phyloP scores from a whole-genome alignment of 2,329 filamentous ascomycete species.

The Aspergillus floridensis region DNA sequence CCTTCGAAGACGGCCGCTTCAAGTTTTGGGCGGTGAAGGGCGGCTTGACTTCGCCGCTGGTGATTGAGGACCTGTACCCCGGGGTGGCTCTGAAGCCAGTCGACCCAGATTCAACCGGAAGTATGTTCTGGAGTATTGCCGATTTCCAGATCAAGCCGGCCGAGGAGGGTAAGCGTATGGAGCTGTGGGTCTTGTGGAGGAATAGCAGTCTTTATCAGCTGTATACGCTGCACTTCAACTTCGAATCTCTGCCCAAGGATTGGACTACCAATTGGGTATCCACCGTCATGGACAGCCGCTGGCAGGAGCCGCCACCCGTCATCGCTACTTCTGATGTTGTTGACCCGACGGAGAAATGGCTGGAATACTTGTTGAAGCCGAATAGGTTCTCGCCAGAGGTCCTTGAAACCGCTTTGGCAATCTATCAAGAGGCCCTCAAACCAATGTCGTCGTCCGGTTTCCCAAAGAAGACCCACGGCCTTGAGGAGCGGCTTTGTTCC shows the following conservation, averaged over 20 bases:
- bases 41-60: slow-evolving; percentile 54
- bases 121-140: slow-evolving; percentile 74
- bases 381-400: slow-evolving; percentile 77
- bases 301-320: slow-evolving; percentile 53
- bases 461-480: slow-evolving; percentile 50
- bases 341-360: slow-evolving; percentile 79
- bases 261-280: slow-evolving; percentile 71
- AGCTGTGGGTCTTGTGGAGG: slow-evolving; percentile 78
- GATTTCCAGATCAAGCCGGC: slow-evolving; percentile 66
- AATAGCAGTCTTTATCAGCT: slow-evolving; percentile 77
- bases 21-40: slow-evolving; percentile 84
- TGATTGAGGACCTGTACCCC: slow-evolving; percentile 70
- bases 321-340: slow-evolving; percentile 64
- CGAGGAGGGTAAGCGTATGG: slow-evolving; percentile 54
- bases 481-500: slow-evolving; percentile 74
- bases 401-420: slow-evolving; percentile 76
- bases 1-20: slow-evolving; percentile 82
- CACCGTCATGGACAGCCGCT: slow-evolving; percentile 60
- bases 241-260: slow-evolving; percentile 59
- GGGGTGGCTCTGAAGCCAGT: slow-evolving; percentile 63
- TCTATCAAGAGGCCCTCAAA: slow-evolving; percentile 69
- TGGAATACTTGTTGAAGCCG: slow-evolving; percentile 77
- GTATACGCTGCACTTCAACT: slow-evolving; percentile 69
- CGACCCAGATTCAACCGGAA: slow-evolving; percentile 60
- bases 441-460: slow-evolving; percentile 42